These are phyloP conservation scores for Hypoxylon sp. DNA, from an alignment of 2,329 filamentous ascomycete species.

Conservation along the genomic window DNA sequence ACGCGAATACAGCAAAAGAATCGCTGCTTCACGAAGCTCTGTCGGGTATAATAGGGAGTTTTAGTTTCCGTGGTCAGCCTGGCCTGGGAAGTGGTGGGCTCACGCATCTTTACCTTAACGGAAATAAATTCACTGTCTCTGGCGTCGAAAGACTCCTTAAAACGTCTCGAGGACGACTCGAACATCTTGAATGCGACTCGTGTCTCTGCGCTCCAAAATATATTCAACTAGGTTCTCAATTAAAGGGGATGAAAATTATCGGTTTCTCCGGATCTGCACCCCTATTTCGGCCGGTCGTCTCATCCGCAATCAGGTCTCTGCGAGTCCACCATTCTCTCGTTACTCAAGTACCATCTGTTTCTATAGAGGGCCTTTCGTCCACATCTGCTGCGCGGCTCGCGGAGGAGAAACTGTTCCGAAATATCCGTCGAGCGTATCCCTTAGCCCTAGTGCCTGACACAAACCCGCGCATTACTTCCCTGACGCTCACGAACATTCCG, in stretches of 20 bases:
- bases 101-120: slow-evolving; percentile 70
- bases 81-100: slow-evolving; percentile 56
- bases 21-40: slow-evolving; percentile 49
- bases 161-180: slow-evolving; percentile 62
- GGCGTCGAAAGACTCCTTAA: slow-evolving; percentile 63
- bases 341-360: slow-evolving; percentile 67
- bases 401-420: slow-evolving; percentile 62
- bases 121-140: slow-evolving; percentile 63
- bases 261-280: slow-evolving; percentile 64
- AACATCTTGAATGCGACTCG: slow-evolving; percentile 68
- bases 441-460: slow-evolving; percentile 67
- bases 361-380: slow-evolving; percentile 57
- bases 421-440: slow-evolving; percentile 64
- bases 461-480: slow-evolving; percentile 68
- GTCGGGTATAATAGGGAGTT: slow-evolving; percentile 31
- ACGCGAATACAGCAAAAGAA: slow-evolving; percentile 53
- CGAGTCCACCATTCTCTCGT: slow-evolving; percentile 73
- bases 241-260: slow-evolving; percentile 54
- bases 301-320: slow-evolving; percentile 67
- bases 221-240: slow-evolving; percentile 48
- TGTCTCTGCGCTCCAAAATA: slow-evolving; percentile 52
- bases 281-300: slow-evolving; percentile 67
- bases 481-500: slow-evolving; percentile 70
- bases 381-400: slow-evolving; percentile 60
- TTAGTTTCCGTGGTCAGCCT: slow-evolving; percentile 46